Evolutionary conservation across 495 filamentous ascomycete species (phyloP).

Genomic region (Neurospora cerealis): DNA sequence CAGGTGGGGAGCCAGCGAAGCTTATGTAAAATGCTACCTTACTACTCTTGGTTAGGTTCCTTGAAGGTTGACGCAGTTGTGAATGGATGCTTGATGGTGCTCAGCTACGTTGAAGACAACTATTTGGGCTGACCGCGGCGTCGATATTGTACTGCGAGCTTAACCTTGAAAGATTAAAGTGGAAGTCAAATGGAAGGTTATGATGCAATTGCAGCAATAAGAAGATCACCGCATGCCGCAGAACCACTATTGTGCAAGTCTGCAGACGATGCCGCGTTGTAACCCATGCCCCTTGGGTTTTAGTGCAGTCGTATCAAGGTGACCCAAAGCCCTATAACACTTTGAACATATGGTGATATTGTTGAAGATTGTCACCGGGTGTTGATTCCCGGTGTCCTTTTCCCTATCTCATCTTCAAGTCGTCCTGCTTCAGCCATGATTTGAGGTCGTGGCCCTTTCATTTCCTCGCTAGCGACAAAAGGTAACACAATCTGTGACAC

Average conservation of each 20-base stretch:
- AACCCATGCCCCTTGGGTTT: no score
- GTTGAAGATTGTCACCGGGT: neutral
- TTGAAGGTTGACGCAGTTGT: neutral
- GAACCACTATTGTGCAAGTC: neutral
- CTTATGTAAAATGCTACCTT: neutral
- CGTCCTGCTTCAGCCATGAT: neutral
- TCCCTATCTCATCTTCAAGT: neutral
- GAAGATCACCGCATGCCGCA: neutral
- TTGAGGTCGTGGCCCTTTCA: neutral
- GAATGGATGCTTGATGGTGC: neutral
- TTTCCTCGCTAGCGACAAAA: neutral
- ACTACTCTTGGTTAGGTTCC: neutral
- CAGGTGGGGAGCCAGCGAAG: neutral
- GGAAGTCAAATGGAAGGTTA: neutral
- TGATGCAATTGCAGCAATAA: neutral
- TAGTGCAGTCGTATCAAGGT: neutral
- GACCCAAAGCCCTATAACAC: neutral
- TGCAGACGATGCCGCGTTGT: neutral
- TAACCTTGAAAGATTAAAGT: neutral
- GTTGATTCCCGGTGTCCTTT: neutral
- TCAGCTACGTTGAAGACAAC: neutral
- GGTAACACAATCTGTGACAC: neutral
- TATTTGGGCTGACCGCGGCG: neutral
- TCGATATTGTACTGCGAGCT: neutral
- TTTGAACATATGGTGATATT: neutral